These are phyloP conservation scores for Cyberlindnera subsufficiens DNA, from an alignment of 805 yeast species.

Conservation along the genomic window DNA sequence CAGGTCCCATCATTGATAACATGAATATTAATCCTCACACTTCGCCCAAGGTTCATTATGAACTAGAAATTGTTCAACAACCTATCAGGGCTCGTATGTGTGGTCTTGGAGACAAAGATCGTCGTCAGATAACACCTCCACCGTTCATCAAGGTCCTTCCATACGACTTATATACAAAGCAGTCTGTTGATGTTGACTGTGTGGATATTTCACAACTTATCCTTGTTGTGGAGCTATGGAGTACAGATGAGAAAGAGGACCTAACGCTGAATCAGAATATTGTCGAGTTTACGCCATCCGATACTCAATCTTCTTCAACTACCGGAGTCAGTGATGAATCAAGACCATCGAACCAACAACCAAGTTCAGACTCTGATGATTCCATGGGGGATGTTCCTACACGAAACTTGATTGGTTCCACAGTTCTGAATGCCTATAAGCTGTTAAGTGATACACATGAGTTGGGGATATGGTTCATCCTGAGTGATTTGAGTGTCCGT, in stretches of 20 bases:
- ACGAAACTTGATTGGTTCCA: slow-evolving; percentile 34
- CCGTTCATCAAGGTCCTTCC: slow-evolving; percentile 24
- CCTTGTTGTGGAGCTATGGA: slow-evolving; percentile 36
- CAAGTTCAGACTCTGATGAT: slow-evolving; percentile 8
- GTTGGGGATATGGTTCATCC: slow-evolving; percentile 36
- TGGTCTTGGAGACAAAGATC: slow-evolving; percentile 37
- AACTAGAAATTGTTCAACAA: slow-evolving; percentile 32
- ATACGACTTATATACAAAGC: slow-evolving; percentile 18
- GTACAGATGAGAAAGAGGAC: slow-evolving; percentile 25
- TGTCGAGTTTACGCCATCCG: not conserved
- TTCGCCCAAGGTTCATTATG: slow-evolving; percentile 8
- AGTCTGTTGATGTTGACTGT: slow-evolving; percentile 20
- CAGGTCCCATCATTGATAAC: not conserved
- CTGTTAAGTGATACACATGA: slow-evolving; percentile 29
- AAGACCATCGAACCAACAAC: not conserved
- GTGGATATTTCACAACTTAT: slow-evolving; percentile 30
- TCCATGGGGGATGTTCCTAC: slow-evolving; percentile 24
- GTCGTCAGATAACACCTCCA: slow-evolving; percentile 29
- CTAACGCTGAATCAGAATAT: slow-evolving; percentile 18
- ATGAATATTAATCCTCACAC: not conserved
- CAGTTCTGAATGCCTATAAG: slow-evolving; percentile 33
- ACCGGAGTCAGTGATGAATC: not conserved
- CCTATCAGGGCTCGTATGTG: slow-evolving; percentile 42
- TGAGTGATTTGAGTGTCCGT: slow-evolving; percentile 36
- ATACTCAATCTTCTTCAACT: not conserved